Conservation (phyloP, 352 stramenopile genomes). For the Phytopythium helicoides region DNA sequence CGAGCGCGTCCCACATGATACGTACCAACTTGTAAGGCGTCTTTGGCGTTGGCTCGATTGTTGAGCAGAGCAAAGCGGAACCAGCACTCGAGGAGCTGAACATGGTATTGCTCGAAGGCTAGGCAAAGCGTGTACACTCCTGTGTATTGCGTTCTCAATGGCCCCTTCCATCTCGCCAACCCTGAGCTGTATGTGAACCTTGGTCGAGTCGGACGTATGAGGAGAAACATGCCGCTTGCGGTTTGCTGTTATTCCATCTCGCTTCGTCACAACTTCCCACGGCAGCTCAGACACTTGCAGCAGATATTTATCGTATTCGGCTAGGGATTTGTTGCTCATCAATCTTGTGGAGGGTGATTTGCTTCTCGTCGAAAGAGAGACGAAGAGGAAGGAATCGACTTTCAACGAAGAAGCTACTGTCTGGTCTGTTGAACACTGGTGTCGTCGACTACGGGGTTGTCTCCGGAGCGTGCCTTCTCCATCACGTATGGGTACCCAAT, state of each 20-base stretch:
- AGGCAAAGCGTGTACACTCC: not conserved
- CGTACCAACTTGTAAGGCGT: not conserved
- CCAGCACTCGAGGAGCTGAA: not conserved
- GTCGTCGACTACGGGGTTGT: no score
- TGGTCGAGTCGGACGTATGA: conserved; percentile 1
- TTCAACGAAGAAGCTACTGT: no score
- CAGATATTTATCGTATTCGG: conserved; percentile 26
- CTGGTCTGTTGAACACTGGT: no score
- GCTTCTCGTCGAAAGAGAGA: conserved; percentile 19
- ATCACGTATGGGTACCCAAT: no score
- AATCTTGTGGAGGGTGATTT: conserved; percentile 16
- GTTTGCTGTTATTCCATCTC: not conserved
- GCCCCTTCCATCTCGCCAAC: not conserved
- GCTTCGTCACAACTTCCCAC: not conserved
- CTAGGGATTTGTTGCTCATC: conserved; percentile 9
- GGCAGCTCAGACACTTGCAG: conserved; percentile 6
- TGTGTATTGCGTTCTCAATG: not conserved
- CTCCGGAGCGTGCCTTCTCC: no score
- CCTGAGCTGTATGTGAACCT: not conserved
- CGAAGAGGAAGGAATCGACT: no score
- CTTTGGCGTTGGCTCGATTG: not conserved
- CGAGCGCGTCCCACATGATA: not conserved
- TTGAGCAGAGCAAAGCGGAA: not conserved
- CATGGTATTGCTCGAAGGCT: not conserved
- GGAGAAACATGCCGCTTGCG: not conserved